Evolutionary conservation across 2,329 filamentous ascomycete genomes (phyloP).

Genomic region (Pseudopyricularia cyperi): DNA sequence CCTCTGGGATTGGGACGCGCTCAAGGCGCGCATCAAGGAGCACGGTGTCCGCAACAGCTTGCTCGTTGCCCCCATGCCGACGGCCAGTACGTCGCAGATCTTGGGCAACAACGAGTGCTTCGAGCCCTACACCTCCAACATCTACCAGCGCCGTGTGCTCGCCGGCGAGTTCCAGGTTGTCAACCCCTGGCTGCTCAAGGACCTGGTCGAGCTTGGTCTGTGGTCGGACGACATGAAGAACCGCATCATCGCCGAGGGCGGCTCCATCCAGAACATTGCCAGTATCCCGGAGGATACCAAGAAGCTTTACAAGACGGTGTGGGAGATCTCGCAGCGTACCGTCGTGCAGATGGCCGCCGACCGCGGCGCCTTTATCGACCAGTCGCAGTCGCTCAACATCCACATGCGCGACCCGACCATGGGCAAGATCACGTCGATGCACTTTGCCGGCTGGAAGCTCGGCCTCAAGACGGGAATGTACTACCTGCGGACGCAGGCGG

Average conservation of each 20-base stretch:
- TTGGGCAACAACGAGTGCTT: conserved; percentile 99
- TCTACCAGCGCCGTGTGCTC: conserved; percentile 95
- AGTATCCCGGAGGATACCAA: conserved; percentile 96
- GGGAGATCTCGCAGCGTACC: conserved; percentile 94
- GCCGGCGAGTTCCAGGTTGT: conserved; percentile 99
- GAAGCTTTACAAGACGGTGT: conserved; percentile 97
- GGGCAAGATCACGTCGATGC: conserved; percentile 99
- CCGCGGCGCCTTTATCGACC: conserved; percentile 96
- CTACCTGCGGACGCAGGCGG: conserved; percentile 96
- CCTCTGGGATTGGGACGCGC: conserved; percentile 87
- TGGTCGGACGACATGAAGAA: conserved; percentile 99
- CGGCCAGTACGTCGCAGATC: conserved; percentile 93
- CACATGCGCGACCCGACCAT: conserved; percentile 99
- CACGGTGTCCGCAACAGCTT: conserved; percentile 92
- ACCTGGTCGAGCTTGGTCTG: conserved; percentile 91
- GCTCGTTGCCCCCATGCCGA: conserved; percentile 93
- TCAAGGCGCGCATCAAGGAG: conserved; percentile 86
- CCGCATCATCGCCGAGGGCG: conserved; percentile 93
- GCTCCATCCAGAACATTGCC: conserved; percentile 88
- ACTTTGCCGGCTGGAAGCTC: conserved; percentile 98
- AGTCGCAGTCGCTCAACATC: conserved; percentile 98
- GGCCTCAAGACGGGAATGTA: conserved; percentile 99
- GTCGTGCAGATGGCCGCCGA: conserved; percentile 98
- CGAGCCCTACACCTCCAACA: conserved; percentile 99
- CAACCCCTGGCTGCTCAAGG: conserved; percentile 97